A percentile compares a stretch with the other conserved stretches of the same genome.
Evolutionary conservation across 1,139 yeast species (phyloP).

Genomic region (Protomyces pachydermus): DNA sequence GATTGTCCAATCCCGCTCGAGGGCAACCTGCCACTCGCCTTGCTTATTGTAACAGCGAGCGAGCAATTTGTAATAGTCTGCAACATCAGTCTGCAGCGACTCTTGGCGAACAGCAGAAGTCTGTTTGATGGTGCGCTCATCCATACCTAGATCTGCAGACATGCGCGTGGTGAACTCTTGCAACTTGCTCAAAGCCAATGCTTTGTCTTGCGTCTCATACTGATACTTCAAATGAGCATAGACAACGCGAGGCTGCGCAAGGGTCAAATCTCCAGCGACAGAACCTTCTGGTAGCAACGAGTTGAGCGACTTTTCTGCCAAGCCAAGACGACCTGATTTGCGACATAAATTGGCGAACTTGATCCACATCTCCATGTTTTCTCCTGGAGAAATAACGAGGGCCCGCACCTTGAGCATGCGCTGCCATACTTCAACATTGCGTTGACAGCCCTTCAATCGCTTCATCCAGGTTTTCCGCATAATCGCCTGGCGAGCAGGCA

Average conservation of each 20-base stretch:
- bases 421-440: constrained; percentile 98
- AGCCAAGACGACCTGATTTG: constrained; percentile 82
- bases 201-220: constrained; percentile 93
- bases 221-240: constrained; percentile 93
- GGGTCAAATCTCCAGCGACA: constrained; percentile 9
- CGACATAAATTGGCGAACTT: constrained; percentile 94
- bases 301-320: constrained; percentile 88
- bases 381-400: constrained; percentile 87
- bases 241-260: constrained; percentile 69
- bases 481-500: constrained; percentile 65
- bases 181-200: constrained; percentile 78
- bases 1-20: constrained; percentile 72
- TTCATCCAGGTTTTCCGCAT: constrained; percentile 94
- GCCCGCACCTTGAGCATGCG: constrained; percentile 91
- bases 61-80: constrained; percentile 75
- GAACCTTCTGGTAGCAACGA: constrained; percentile 52
- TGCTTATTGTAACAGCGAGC: constrained; percentile 95
- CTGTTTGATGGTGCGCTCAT: constrained; percentile 40
- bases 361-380: constrained; percentile 97
- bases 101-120: constrained; percentile 16
- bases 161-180: constrained; percentile 86
- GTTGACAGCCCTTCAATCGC: constrained; percentile 84
- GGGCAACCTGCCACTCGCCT: constrained; percentile 94
- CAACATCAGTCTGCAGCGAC: constrained; percentile 39
- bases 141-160: constrained; percentile 79